Percentiles rank a stretch among this genome's conserved stretches.
Evolutionary conservation across 257 asterid genomes (phyloP).

Genomic region (Ajuga chamaepitys): DNA sequence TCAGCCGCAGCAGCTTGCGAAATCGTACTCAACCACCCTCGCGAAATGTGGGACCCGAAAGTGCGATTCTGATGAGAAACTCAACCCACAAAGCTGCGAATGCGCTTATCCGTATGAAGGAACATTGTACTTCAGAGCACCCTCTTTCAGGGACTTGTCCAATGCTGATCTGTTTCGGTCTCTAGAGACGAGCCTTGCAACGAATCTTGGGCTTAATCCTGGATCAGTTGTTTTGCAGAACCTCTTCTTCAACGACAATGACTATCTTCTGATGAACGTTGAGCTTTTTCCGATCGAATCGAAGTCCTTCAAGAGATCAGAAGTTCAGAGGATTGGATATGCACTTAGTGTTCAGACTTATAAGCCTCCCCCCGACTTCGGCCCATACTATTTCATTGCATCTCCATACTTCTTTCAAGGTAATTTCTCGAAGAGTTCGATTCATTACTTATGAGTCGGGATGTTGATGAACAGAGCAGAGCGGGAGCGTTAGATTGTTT

Average conservation of each 20-base stretch:
- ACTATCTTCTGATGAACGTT: conserved; percentile 72
- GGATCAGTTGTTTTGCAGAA: conserved; percentile 74
- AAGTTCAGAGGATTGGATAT: conserved; percentile 63
- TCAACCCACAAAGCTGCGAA: conserved; percentile 73
- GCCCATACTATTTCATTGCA: conserved; percentile 83
- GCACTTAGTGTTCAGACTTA: conserved; percentile 65
- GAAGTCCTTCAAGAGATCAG: conserved; percentile 58
- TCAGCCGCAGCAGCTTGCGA: conserved; percentile 49
- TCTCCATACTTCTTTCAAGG: conserved; percentile 63
- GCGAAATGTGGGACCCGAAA: conserved; percentile 63
- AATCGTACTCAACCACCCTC: conserved; percentile 74
- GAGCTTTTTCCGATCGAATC: conserved; percentile 55
- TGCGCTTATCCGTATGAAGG: conserved; percentile 88
- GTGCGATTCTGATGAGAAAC: conserved; percentile 53
- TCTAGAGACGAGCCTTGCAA: conserved; percentile 77
- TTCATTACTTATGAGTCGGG: not conserved
- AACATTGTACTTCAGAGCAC: conserved; percentile 76
- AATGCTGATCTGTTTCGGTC: conserved; percentile 56
- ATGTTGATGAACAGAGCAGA: too few relatives aligned
- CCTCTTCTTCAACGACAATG: conserved; percentile 60
- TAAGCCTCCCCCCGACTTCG: conserved; percentile 74
- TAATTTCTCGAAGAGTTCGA: conserved; percentile 6
- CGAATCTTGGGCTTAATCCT: conserved; percentile 55
- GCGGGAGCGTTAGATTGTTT: too few relatives aligned
- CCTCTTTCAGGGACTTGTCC: conserved; percentile 73